Base-by-base conservation (phyloP, 1,284 basidiomycete genomes). In the Cryptococcus sp. region DNA sequence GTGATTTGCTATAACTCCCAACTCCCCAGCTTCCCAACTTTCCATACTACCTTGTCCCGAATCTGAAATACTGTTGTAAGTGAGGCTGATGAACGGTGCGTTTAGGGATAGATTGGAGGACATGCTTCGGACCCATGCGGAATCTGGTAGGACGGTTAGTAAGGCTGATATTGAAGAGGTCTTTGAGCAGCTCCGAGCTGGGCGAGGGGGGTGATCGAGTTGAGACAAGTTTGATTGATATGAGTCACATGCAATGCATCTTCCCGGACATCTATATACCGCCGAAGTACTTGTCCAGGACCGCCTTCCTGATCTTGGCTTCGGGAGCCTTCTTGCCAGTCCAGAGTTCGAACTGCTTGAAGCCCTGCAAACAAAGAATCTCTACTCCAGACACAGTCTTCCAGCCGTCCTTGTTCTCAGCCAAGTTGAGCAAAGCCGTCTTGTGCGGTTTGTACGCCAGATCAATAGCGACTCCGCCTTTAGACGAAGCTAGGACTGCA, bases 391-490 rank as follows among this genome's bases (percentile, higher is more conserved):
- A 83, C 11, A 93, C 88, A 0, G 81, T 78, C 22, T 79, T 82
- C 93, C 93, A 96, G n/a, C 83, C 75, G 16, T 61, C 49, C 39
- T 57, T 65, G 2, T 72, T 79, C 3, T 78, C 65, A 1, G 71
- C 72, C 13, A 78, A 61, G 46, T 73, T 61, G 22, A 81, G 65
- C 46, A 82, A 65, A 16, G 81, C 78, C 23, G 81, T 82, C 47
- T 71, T 60, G 55, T 87, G 85, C 0, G 92, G 92, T 70, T 88
- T 88, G 78, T 96, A 96, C 20, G 92, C 92, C 88, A 95, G 90
- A 68, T 97, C 93, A 27, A 96, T 83, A 3, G 92, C 87, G 13
- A 95, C 88, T 30, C 86, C 86, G 4, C 60, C 65, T 5, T 69
- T 63, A 0, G 75, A 66, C 3, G 70, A 55, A 39, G 82, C 72